Evolutionary conservation across 192 early-diverging fungal species (phyloP).

Genomic region (Coemansia sp.): DNA sequence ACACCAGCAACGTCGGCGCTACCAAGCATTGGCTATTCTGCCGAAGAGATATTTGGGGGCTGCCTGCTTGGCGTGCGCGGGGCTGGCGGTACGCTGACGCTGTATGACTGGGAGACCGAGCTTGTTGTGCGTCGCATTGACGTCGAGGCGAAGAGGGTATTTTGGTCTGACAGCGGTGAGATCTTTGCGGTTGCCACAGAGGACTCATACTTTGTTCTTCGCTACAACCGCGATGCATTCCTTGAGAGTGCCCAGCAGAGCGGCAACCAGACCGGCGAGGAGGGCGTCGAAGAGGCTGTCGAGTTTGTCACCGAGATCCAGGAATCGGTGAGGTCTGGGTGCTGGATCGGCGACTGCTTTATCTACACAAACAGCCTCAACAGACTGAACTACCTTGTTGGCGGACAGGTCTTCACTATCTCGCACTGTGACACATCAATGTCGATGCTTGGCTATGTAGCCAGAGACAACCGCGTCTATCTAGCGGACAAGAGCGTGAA

Average conservation of each 20-base stretch:
- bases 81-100: slow-evolving; percentile 73
- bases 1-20: slow-evolving; percentile 56
- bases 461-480: slow-evolving; percentile 91
- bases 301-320: slow-evolving; percentile 92
- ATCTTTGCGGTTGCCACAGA: slow-evolving; percentile 90
- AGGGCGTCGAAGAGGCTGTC: slow-evolving; percentile 95
- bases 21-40: slow-evolving; percentile 71
- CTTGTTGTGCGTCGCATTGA: slow-evolving; percentile 90
- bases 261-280: slow-evolving; percentile 74
- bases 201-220: slow-evolving; percentile 93
- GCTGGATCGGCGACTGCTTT: slow-evolving; percentile 99
- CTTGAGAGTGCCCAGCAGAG: slow-evolving; percentile 67
- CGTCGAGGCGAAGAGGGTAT: slow-evolving; percentile 82
- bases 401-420: slow-evolving; percentile 90
- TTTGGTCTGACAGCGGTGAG: slow-evolving; percentile 95
- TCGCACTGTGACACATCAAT: slow-evolving; percentile 92
- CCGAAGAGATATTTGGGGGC: slow-evolving; percentile 95
- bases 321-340: slow-evolving; percentile 89
- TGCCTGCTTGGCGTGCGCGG: slow-evolving; percentile 82
- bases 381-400: slow-evolving; percentile 95
- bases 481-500: slow-evolving; percentile 92
- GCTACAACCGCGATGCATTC: slow-evolving; percentile 88
- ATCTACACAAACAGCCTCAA: slow-evolving; percentile 92
- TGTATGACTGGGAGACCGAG: slow-evolving; percentile 99
- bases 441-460: slow-evolving; percentile 93